Evolutionary conservation across 2,329 filamentous ascomycete genomes (phyloP).

Genomic region (Paecilomyces niveus): DNA sequence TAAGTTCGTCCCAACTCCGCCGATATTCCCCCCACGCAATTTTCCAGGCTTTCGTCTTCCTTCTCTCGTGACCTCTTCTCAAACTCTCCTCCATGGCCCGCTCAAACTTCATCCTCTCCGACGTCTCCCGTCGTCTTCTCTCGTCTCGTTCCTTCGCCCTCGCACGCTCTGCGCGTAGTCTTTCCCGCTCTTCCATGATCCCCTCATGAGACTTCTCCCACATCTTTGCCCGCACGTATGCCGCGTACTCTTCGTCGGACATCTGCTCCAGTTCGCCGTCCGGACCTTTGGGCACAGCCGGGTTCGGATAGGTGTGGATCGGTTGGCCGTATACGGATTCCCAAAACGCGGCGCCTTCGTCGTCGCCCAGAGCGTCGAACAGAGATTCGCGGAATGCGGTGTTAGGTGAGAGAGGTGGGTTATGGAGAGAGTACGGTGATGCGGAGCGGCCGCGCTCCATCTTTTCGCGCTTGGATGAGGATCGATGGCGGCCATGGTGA

Average conservation of each 20-base stretch:
- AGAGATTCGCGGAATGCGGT: slow-evolving; percentile 85
- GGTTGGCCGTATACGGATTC: slow-evolving; percentile 94
- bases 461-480: slow-evolving; percentile 19
- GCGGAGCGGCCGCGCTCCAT: slow-evolving; percentile 6
- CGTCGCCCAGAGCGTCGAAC: slow-evolving; percentile 94
- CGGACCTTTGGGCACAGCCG: slow-evolving; percentile 39
- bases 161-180: slow-evolving; percentile 47
- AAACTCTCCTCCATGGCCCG: slow-evolving; percentile 64
- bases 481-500: slow-evolving; percentile 14
- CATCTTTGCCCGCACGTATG: slow-evolving; percentile 80
- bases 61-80: slow-evolving; percentile 58
- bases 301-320: slow-evolving; percentile 68
- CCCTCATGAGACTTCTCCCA: slow-evolving; percentile 92
- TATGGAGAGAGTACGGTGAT: neutral
- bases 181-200: slow-evolving; percentile 66
- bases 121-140: slow-evolving; percentile 16
- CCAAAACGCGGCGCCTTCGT: slow-evolving; percentile 94
- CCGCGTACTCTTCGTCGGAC: slow-evolving; percentile 86
- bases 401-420: slow-evolving; percentile 53
- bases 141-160: slow-evolving; percentile 41
- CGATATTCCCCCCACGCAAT: slow-evolving; percentile 60
- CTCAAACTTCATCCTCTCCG: slow-evolving; percentile 41
- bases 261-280: slow-evolving; percentile 66
- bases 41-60: slow-evolving; percentile 37
- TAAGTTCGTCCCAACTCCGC: slow-evolving; percentile 53